Evolutionary conservation across 2,329 filamentous ascomycete genomes (phyloP), one percentile per base, ranked within the genome.

Genomic region (Fusarium sp.): DNA sequence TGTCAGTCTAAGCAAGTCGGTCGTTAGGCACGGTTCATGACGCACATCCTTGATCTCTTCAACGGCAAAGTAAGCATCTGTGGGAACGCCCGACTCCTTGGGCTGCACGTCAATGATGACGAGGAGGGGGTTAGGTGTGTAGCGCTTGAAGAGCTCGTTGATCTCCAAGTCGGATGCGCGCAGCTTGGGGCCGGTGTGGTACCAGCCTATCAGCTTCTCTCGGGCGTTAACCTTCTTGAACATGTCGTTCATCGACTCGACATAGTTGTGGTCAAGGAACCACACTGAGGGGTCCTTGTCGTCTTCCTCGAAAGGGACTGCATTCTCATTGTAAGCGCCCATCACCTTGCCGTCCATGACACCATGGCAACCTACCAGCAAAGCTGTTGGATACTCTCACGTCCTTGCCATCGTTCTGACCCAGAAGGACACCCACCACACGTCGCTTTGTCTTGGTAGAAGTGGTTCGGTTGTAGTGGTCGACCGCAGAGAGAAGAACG

Each of bases 231-330:
- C 95, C 87, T 98, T 98, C 89, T 99, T 99, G 90, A 99, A 99
- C 97, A 99, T 99, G 85, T 98, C 97, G 86, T 97, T 97, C 97
- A 99, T 99, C 79, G 93, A 94, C 86, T 99, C 97, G 84, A 99
- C 94, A 81, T 98, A 99, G 90, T 98, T 98, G 89, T 99, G 97
- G 84, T 99, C 97, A 76, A 99, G 87, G 83, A 98, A 99, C 97
- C 97, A 99, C 82, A 99, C 97, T 39, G 96, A 97, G 5, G 96
- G 96, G 83, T 99, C 95, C 86, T 97, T 98, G 81, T 98, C 97
- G 83, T 99, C 97, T 87, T 99, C 97, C 85, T 99, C 97, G 81
- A 99, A 99, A 1, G 97, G 97, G 54, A 98, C 97, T 98, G 80
- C 73, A 73, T 43, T 64, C 22, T 58, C 56, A 57, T 69, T 62